Evolutionary conservation across 768 basidiomycete species (phyloP).

Genomic region (Trametes villosa): DNA sequence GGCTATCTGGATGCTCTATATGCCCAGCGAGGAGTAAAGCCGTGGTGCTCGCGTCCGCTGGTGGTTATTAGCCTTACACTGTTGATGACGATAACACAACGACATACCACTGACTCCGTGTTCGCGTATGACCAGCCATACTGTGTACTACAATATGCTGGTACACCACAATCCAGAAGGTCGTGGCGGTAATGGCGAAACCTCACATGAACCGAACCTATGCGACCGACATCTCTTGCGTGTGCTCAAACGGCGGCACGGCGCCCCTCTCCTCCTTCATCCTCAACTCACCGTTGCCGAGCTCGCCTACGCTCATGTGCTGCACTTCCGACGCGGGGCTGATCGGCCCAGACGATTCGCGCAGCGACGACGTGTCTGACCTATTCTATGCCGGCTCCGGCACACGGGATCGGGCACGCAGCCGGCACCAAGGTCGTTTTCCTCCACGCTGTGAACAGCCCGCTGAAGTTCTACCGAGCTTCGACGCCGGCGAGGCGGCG

Average conservation of each 20-base stretch:
- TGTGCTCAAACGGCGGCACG: background rate
- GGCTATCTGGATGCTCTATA: no score
- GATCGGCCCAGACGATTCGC: constrained; percentile 53
- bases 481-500: constrained; percentile 31
- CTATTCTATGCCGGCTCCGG: constrained; percentile 50
- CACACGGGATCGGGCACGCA: constrained; percentile 33
- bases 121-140: no score
- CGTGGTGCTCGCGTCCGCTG: no score
- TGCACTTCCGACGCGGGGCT: constrained; percentile 48
- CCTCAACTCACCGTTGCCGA: background rate
- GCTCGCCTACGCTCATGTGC: constrained; percentile 16
- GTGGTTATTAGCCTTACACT: no score
- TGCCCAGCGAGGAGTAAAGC: no score
- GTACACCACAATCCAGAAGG: no score
- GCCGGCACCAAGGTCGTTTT: constrained; percentile 54
- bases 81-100: no score
- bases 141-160: no score
- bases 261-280: background rate
- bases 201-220: no score
- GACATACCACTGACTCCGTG: no score
- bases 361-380: constrained; percentile 61
- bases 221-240: background rate
- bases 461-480: constrained; percentile 58
- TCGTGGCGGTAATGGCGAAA: no score
- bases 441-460: constrained; percentile 64